These are phyloP conservation scores for Dictyostelium firmibasis DNA, from an alignment of 78 protist genomes.

Conservation along the genomic window DNA sequence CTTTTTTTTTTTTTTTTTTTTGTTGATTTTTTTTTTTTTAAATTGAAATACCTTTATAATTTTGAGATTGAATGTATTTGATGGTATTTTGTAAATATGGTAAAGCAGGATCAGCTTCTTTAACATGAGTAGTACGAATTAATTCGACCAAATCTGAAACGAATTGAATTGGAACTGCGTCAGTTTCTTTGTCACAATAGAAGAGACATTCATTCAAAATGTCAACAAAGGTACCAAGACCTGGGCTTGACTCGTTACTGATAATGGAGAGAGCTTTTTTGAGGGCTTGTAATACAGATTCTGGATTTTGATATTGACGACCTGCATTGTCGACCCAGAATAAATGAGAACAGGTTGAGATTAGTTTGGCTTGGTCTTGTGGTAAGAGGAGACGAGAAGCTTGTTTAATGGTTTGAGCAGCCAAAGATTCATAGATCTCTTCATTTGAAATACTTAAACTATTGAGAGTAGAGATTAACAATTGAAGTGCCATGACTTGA, in stretches of 20 bases:
- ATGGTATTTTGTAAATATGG: slow-evolving; percentile 66
- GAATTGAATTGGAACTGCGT: slow-evolving; percentile 71
- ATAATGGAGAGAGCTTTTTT: slow-evolving; percentile 48
- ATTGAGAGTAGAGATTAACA: slow-evolving; percentile 85
- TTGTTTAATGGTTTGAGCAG: slow-evolving; percentile 80
- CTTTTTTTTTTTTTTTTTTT: background rate
- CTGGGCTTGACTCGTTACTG: slow-evolving; percentile 46
- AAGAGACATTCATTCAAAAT: slow-evolving; percentile 88
- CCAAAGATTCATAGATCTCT: slow-evolving; percentile 90
- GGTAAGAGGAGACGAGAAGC: slow-evolving; percentile 81
- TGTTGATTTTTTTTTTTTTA: too few relatives aligned
- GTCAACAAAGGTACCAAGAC: slow-evolving; percentile 90
- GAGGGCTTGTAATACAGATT: slow-evolving; percentile 66
- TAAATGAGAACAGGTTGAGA: slow-evolving; percentile 83
- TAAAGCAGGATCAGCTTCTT: slow-evolving; percentile 65
- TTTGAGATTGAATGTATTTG: slow-evolving; percentile 47
- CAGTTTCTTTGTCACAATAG: slow-evolving; percentile 83
- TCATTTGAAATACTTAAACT: slow-evolving; percentile 33
- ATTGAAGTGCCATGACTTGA: slow-evolving; percentile 82
- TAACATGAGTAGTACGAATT: slow-evolving; percentile 71
- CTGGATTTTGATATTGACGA: slow-evolving; percentile 64
- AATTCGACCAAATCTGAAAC: slow-evolving; percentile 62
- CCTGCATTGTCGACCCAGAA: slow-evolving; percentile 88
- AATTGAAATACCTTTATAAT: slow-evolving; percentile 28
- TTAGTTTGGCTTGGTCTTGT: slow-evolving; percentile 94